phyloP scores from a whole-genome alignment of 371 early-diverging fungal genomes.

The Mortierella sp. region DNA sequence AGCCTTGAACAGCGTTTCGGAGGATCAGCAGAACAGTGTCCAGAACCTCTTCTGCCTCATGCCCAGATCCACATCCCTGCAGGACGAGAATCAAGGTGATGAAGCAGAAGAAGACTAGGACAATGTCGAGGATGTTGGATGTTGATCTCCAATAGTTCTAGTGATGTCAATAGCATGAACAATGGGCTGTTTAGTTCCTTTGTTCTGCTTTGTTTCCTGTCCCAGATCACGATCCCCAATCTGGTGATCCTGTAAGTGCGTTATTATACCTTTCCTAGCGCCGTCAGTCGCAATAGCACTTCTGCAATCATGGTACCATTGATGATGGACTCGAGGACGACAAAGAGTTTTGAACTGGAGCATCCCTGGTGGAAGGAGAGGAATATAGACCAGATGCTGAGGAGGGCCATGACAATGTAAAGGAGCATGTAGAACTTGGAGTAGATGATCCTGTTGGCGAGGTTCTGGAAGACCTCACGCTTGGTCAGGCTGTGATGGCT shows the following conservation, averaged over 20 bases:
- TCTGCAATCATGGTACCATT: constrained; percentile 82
- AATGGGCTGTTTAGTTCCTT: no score
- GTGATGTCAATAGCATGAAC: no score
- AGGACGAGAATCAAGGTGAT: constrained; percentile 74
- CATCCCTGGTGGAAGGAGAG: constrained; percentile 55
- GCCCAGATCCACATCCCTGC: constrained; percentile 69
- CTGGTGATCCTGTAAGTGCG: no score
- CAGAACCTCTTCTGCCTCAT: constrained; percentile 71
- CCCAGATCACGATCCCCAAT: no score
- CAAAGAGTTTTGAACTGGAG: constrained; percentile 62
- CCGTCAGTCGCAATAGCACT: constrained; percentile 73
- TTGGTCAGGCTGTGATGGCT: constrained; percentile 63
- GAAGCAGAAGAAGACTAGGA: constrained; percentile 73
- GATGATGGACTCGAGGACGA: constrained; percentile 75
- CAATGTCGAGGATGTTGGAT: constrained; percentile 80
- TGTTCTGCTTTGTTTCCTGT: no score
- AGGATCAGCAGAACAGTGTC: constrained; percentile 77
- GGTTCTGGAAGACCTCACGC: constrained; percentile 73
- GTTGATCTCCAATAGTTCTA: constrained; percentile 79
- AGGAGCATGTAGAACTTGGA: constrained; percentile 76
- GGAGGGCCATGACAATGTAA: constrained; percentile 72
- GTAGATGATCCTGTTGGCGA: constrained; percentile 85
- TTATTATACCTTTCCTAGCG: constrained; percentile 72
- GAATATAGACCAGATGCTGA: constrained; percentile 73
- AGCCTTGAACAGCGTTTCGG: constrained; percentile 76